Evolutionary conservation across 345 rosid species (phyloP).

Genomic region (Cardiospermum halicacabum): DNA sequence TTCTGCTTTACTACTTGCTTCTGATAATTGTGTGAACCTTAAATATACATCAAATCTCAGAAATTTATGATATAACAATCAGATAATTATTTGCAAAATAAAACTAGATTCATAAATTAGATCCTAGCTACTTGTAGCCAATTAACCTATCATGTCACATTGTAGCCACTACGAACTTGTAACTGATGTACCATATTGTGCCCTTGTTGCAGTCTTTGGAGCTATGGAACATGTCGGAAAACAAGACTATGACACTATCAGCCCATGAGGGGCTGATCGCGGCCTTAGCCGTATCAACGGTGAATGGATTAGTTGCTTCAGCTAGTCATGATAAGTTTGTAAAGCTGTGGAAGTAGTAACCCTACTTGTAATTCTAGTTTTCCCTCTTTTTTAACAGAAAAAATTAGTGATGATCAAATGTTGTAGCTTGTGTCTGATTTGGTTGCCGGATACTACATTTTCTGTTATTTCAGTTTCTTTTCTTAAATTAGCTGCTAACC

Average conservation of each 20-base stretch:
- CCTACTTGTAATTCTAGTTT: background rate
- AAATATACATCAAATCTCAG: background rate
- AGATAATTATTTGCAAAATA: no score
- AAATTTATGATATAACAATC: background rate
- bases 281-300: slow-evolving; percentile 66
- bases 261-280: slow-evolving; percentile 86
- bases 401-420: no score
- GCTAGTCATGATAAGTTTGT: slow-evolving; percentile 90
- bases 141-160: no score
- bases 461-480: no score
- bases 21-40: background rate
- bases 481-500: no score
- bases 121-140: no score
- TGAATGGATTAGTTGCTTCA: slow-evolving; percentile 80
- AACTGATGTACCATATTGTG: slow-evolving; percentile 13
- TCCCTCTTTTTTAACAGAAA: no score
- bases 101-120: background rate
- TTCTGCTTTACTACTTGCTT: background rate
- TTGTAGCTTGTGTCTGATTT: no score
- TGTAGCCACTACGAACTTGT: background rate
- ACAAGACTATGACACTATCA: slow-evolving; percentile 66
- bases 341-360: slow-evolving; percentile 78
- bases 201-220: slow-evolving; percentile 66
- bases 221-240: slow-evolving; percentile 86
- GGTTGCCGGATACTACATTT: no score